Percentiles rank a stretch among this genome's conserved stretches.
These are phyloP conservation scores for Diversispora epigaea DNA, from an alignment of 192 early-diverging fungal species.

Conservation along the genomic window DNA sequence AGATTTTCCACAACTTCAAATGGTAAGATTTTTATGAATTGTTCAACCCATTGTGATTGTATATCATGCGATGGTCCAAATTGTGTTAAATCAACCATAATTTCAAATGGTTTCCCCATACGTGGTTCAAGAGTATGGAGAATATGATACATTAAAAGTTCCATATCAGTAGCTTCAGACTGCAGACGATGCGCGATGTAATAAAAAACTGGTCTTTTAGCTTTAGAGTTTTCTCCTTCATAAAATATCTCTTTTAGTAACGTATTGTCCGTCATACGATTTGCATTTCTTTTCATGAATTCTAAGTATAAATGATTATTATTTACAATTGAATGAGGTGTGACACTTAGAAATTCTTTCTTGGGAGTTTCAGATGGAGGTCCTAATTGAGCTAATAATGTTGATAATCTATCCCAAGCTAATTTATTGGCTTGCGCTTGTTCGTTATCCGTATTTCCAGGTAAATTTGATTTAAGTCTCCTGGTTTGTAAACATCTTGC, in stretches of 20 bases:
- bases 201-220: constrained; percentile 74
- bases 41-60: constrained; percentile 71
- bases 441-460: constrained; percentile 10
- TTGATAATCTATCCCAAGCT: constrained; percentile 77
- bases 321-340: constrained; percentile 44
- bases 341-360: constrained; percentile 41
- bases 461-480: constrained; percentile 34
- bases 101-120: constrained; percentile 68
- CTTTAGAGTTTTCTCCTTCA: constrained; percentile 76
- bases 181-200: constrained; percentile 79
- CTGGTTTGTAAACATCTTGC: constrained; percentile 59
- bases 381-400: constrained; percentile 81
- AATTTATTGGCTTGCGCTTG: constrained; percentile 54
- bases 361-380: constrained; percentile 67
- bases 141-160: constrained; percentile 73
- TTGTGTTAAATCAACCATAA: constrained; percentile 80
- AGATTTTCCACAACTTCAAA: constrained; percentile 62
- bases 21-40: constrained; percentile 73
- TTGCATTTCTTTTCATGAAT: constrained; percentile 70
- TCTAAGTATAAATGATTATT: constrained; percentile 54
- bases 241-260: constrained; percentile 77
- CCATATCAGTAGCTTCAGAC: constrained; percentile 79
- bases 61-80: constrained; percentile 80
- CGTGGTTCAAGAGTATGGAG: constrained; percentile 67
- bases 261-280: constrained; percentile 63